Percentiles rank a stretch among this genome's conserved stretches.
Evolutionary conservation across 352 stramenopile species (phyloP).

Genomic region (Peronospora tabacina): DNA sequence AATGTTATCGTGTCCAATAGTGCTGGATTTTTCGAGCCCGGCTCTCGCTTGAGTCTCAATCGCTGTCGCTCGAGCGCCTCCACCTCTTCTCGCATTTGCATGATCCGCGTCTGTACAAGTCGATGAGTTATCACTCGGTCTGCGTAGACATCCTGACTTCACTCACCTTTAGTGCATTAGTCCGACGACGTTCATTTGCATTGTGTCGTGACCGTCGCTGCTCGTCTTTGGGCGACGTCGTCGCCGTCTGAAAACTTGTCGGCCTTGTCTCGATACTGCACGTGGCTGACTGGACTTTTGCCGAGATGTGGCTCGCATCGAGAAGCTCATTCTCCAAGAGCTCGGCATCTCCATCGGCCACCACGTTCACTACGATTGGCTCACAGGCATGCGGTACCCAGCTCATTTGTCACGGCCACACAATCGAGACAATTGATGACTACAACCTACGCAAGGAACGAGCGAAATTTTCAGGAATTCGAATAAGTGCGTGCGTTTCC

Average conservation of each 20-base stretch:
- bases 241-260: background rate
- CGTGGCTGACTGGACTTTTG: constrained; percentile 13
- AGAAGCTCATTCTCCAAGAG: constrained; percentile 13
- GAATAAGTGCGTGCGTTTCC: constrained; percentile 1
- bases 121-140: background rate
- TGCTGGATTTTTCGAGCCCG: constrained; percentile 11
- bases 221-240: constrained; percentile 21
- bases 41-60: constrained; percentile 28
- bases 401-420: constrained; percentile 14
- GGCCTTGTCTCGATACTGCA: constrained; percentile 15
- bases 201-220: constrained; percentile 52
- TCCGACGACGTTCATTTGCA: constrained; percentile 50
- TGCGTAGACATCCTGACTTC: background rate
- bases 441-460: too few relatives aligned
- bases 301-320: constrained; percentile 1
- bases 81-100: constrained; percentile 43
- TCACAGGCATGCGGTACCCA: constrained; percentile 11
- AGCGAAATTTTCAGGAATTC: background rate
- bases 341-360: constrained; percentile 8
- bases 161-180: constrained; percentile 38
- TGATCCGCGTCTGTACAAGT: constrained; percentile 27
- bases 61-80: constrained; percentile 39
- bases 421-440: background rate
- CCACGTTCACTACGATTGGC: constrained; percentile 19
- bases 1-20: constrained; percentile 32